A percentile compares a stretch with the other conserved stretches of the same genome.
Evolutionary conservation across 768 basidiomycete genomes (phyloP).

Genomic region (Rhizopogon vinicolor): DNA sequence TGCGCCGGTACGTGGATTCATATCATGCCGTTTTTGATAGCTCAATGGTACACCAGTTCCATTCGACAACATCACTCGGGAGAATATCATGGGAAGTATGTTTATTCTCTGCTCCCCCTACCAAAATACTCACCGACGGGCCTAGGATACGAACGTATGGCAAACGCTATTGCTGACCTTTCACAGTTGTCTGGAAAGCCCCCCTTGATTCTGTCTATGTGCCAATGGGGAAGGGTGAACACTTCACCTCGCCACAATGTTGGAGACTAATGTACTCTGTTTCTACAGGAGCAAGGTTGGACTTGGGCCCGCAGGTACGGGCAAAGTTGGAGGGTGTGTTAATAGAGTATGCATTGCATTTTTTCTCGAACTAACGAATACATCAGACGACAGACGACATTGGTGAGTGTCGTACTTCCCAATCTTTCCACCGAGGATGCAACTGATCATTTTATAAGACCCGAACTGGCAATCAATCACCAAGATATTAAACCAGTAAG

Average conservation of each 20-base stretch:
- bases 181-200: slow-evolving; percentile 44
- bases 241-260: background rate
- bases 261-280: background rate
- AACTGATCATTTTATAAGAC: slow-evolving; percentile 17
- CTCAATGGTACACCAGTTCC: slow-evolving; percentile 36
- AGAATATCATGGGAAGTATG: slow-evolving; percentile 54
- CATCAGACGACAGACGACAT: slow-evolving; percentile 49
- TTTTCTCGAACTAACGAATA: background rate
- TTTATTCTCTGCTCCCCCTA: slow-evolving; percentile 3
- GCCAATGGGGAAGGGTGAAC: slow-evolving; percentile 64
- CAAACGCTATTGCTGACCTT: slow-evolving; percentile 49
- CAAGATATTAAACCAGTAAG: slow-evolving; percentile 51
- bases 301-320: slow-evolving; percentile 55
- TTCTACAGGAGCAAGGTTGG: slow-evolving; percentile 54
- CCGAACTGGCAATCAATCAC: slow-evolving; percentile 48
- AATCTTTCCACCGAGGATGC: background rate
- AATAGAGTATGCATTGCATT: background rate
- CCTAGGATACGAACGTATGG: slow-evolving; percentile 57
- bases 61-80: slow-evolving; percentile 49
- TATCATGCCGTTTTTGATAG: background rate
- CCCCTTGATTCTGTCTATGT: slow-evolving; percentile 56
- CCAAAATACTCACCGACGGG: background rate
- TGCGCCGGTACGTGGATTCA: slow-evolving; percentile 38
- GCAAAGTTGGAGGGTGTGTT: slow-evolving; percentile 61
- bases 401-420: slow-evolving; percentile 18